Evolutionary conservation across 345 rosid species (phyloP).

Genomic region (Moricandia moricandioides): DNA sequence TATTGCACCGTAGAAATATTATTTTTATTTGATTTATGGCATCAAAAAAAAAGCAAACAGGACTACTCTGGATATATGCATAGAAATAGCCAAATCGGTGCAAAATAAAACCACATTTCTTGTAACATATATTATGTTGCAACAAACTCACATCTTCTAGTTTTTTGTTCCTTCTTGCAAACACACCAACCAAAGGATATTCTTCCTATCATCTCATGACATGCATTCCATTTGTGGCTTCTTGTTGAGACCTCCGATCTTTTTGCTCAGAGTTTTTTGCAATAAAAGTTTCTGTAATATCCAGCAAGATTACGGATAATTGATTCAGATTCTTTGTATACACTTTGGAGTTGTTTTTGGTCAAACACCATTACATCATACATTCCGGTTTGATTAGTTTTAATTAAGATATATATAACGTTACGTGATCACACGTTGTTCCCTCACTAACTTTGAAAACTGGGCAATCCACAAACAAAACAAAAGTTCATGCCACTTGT

Average conservation of each 20-base stretch:
- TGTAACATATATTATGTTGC: too few species aligned
- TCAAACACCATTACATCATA: not conserved
- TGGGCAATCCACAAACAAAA: not conserved
- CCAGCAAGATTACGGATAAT: not conserved
- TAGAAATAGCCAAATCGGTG: too few species aligned
- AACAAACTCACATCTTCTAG: too few species aligned
- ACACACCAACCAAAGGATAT: slow-evolving; percentile 54
- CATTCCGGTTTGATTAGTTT: not conserved
- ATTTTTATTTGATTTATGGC: too few species aligned
- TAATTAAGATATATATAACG: not conserved
- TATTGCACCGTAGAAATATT: too few species aligned
- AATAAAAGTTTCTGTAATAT: not conserved
- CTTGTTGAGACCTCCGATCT: not conserved
- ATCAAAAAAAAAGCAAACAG: too few species aligned
- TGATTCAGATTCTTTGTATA: too few species aligned
- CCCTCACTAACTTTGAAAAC: not conserved
- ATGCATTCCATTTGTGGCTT: not conserved
- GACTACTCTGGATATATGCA: too few species aligned
- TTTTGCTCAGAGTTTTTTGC: not conserved
- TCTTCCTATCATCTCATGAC: not conserved
- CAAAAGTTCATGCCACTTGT: not conserved
- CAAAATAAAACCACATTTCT: too few species aligned
- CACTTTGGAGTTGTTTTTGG: not conserved
- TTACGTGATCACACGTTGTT: not conserved
- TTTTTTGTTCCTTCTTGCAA: slow-evolving; percentile 44